Base-by-base conservation (phyloP, 768 basidiomycete species). In the Hysterangium stoloniferum region DNA sequence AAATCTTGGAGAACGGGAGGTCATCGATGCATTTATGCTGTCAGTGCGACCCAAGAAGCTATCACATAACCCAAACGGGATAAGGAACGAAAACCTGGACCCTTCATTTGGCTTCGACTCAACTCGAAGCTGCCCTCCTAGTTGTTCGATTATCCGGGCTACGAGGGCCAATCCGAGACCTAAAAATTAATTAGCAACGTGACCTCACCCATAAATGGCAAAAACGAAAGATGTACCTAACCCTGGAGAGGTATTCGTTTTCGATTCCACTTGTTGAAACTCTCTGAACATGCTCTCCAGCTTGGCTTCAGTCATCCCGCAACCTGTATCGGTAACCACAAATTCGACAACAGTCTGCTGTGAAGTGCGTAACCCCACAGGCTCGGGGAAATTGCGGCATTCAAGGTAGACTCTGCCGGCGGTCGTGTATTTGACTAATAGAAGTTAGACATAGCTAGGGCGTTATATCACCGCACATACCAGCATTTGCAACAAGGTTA, bases 101-200 rank as follows among this genome's bases (percentile, higher is more conserved):
- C 87, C 88, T 58, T 74, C 64, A 38, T 70, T 72, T n/a, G 78
- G 68, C 45, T 76, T 73, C 0, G 85, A 88, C 52, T 88, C 84
- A 3, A 87, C 86, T 5, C 84, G 78, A 2, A 92, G 73, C 61
- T 86, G 86, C 3, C 87, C 88, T 0, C 79, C 82, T 1, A 89
- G 72, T 54, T 86, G 86, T 57, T 83, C 80, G 3, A 89, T 82
- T 35, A 89, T 86, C 13, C 86, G 73, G 0, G 85, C 84, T 9
- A 90, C 87, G 5, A 88, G 83, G 3, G 88, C 87, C 27, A 89
- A 68, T 3, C 87, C 87, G 12, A 90, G 72, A 4, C 86, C 85
- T 71, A 44, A 4, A 12, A 33, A 28, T 7, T 13, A 13, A 13
- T 13, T 12, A 2, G 22, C n/a, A 27, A 12, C 19, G 17, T 15